phyloP scores from a whole-genome alignment of 768 basidiomycete species.

The Suillus subalutaceus region DNA sequence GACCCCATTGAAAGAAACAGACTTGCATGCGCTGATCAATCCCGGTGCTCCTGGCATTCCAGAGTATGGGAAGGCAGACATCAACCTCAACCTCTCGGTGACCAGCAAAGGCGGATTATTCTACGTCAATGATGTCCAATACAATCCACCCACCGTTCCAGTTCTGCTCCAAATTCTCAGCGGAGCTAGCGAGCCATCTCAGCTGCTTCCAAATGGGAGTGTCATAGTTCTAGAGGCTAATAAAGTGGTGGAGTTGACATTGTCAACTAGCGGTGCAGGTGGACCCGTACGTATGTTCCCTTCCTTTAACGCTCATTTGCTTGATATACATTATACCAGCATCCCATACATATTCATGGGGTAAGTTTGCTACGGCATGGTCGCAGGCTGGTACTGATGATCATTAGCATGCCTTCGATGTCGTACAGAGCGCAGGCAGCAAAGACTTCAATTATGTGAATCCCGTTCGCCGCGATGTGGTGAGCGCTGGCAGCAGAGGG shows the following conservation, averaged over 20 bases:
- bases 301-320: too few relatives aligned
- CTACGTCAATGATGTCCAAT: slow-evolving; percentile 19
- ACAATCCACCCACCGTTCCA: slow-evolving; percentile 38
- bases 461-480: slow-evolving; percentile 55
- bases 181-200: slow-evolving; percentile 36
- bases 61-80: slow-evolving; percentile 43
- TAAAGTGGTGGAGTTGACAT: slow-evolving; percentile 28
- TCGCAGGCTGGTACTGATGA: background rate
- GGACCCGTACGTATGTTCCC: slow-evolving; percentile 1
- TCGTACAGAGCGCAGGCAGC: slow-evolving; percentile 45
- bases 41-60: slow-evolving; percentile 42
- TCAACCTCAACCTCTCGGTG: slow-evolving; percentile 31
- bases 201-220: slow-evolving; percentile 29
- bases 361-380: slow-evolving; percentile 22
- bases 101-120: slow-evolving; percentile 12
- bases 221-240: slow-evolving; percentile 26
- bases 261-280: slow-evolving; percentile 15
- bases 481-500: slow-evolving; percentile 26
- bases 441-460: slow-evolving; percentile 47
- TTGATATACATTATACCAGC: slow-evolving; percentile 23
- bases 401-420: slow-evolving; percentile 46
- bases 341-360: slow-evolving; percentile 50
- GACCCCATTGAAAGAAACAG: slow-evolving; percentile 34
- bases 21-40: slow-evolving; percentile 27
- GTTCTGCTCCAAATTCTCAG: slow-evolving; percentile 48